Evolutionary conservation across 2,329 filamentous ascomycete species (phyloP).

Genomic region (Fusarium sp.): DNA sequence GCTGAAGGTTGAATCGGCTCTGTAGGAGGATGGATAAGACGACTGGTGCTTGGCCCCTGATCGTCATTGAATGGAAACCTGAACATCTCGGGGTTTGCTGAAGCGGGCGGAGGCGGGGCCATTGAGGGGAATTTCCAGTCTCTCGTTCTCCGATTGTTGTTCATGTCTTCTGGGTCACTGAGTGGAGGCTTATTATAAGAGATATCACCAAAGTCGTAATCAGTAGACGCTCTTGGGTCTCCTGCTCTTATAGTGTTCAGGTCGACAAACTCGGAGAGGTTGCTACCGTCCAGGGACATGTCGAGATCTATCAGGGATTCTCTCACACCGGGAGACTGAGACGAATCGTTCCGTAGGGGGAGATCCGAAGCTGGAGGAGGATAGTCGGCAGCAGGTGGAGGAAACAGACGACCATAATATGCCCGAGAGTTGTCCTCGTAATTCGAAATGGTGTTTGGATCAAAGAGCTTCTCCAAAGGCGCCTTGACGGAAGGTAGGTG

Average conservation of each 20-base stretch:
- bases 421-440: conserved; percentile 75
- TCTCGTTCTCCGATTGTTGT: conserved; percentile 65
- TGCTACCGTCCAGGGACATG: conserved; percentile 69
- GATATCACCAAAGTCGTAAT: conserved; percentile 64
- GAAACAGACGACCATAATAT: conserved; percentile 69
- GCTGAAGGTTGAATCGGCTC: conserved; percentile 64
- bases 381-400: conserved; percentile 63
- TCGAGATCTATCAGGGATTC: conserved; percentile 78
- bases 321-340: conserved; percentile 65
- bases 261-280: conserved; percentile 72
- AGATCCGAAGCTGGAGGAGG: conserved; percentile 63
- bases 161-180: conserved; percentile 71
- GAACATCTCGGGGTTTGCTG: conserved; percentile 68
- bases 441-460: conserved; percentile 75
- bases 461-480: conserved; percentile 76
- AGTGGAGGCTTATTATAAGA: conserved; percentile 66
- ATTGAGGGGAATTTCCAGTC: conserved; percentile 74
- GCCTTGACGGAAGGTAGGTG: conserved; percentile 70
- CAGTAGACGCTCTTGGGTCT: conserved; percentile 63
- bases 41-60: conserved; percentile 50
- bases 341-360: conserved; percentile 70
- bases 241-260: conserved; percentile 72
- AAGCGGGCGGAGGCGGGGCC: conserved; percentile 63
- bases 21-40: conserved; percentile 68
- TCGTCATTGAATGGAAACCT: conserved; percentile 64